Percentiles rank a stretch among this genome's conserved stretches.
phyloP scores from a whole-genome alignment of 2,329 filamentous ascomycete genomes.

The Aspergillus uvarum region DNA sequence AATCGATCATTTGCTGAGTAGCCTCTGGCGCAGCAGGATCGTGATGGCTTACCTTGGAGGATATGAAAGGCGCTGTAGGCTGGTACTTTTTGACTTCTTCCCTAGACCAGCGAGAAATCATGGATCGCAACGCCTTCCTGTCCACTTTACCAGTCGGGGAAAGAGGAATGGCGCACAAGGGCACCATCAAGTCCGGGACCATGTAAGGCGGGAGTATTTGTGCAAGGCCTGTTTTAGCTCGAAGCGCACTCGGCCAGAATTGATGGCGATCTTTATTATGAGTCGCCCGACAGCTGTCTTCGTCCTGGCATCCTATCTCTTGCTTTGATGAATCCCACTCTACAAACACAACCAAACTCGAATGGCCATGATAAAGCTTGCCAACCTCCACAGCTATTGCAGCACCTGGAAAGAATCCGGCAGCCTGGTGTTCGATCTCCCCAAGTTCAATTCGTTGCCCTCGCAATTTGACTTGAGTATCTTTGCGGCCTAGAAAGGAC shows the following conservation, averaged over 20 bases:
- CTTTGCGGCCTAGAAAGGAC: slow-evolving; percentile 52
- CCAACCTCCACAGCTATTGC: too few species aligned
- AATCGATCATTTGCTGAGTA: not conserved
- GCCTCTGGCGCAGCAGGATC: too few species aligned
- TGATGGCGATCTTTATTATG: not conserved
- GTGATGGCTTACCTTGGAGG: too few species aligned
- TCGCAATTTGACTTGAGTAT: slow-evolving; percentile 27
- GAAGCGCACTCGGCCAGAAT: not conserved
- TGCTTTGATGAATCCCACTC: too few species aligned
- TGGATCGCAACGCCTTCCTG: slow-evolving; percentile 2
- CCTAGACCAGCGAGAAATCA: not conserved
- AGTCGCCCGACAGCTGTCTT: too few species aligned
- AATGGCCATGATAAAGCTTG: too few species aligned
- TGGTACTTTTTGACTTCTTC: not conserved
- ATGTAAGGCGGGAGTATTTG: slow-evolving; percentile 6
- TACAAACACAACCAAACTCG: too few species aligned
- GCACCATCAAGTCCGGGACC: slow-evolving; percentile 8
- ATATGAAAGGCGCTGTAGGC: too few species aligned
- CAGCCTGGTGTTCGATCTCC: slow-evolving; percentile 3
- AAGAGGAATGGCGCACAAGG: slow-evolving; percentile 4
- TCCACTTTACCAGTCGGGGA: slow-evolving; percentile 9
- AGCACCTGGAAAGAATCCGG: too few species aligned
- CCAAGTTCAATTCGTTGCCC: slow-evolving; percentile 38
- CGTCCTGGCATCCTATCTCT: too few species aligned
- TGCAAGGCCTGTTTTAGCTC: not conserved